A percentile compares a stretch with the other conserved stretches of the same genome.
Conservation (phyloP, 495 filamentous ascomycete species). For the Penicillium waksmanii region DNA sequence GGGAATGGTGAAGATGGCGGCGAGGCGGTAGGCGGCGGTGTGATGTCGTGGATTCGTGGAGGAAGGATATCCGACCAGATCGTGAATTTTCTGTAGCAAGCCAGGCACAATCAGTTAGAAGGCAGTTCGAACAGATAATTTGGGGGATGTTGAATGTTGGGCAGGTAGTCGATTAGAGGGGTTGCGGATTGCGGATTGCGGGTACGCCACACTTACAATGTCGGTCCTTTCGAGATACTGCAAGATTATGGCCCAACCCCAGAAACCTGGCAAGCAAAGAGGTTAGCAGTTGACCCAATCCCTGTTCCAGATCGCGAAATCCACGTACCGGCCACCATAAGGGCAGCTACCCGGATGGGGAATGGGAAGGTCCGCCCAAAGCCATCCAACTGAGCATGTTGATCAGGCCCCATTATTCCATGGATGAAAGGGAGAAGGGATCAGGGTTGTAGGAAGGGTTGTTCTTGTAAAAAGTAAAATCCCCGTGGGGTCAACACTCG, state of each 20-base stretch:
- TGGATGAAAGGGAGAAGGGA: conserved; percentile 28
- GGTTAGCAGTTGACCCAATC: neutral
- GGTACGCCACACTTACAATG: conserved; percentile 58
- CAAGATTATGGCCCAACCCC: conserved; percentile 88
- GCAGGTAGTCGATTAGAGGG: conserved; percentile 5
- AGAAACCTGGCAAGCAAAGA: conserved; percentile 62
- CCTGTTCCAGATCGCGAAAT: neutral
- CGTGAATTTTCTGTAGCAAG: conserved; percentile 66
- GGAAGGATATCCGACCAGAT: conserved; percentile 77
- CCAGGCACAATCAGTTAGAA: conserved; percentile 4
- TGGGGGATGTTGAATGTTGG: neutral
- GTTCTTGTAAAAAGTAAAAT: neutral
- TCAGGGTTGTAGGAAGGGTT: conserved; percentile 10
- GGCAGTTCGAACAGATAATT: neutral
- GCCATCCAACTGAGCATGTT: conserved; percentile 79
- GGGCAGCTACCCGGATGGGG: conserved; percentile 77
- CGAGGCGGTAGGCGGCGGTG: conserved; percentile 79
- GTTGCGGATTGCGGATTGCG: conserved; percentile 2
- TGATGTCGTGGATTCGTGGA: conserved; percentile 72
- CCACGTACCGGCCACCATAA: conserved; percentile 73
- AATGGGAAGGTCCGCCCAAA: conserved; percentile 86
- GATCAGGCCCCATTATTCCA: conserved; percentile 77
- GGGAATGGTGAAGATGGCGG: conserved; percentile 70
- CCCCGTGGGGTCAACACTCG: conserved; percentile 16
- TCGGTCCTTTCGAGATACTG: conserved; percentile 74